Evolutionary conservation across 2,329 filamentous ascomycete genomes (phyloP), one percentile per base, ranked within the genome.

Genomic region (Xylariaceae sp.): DNA sequence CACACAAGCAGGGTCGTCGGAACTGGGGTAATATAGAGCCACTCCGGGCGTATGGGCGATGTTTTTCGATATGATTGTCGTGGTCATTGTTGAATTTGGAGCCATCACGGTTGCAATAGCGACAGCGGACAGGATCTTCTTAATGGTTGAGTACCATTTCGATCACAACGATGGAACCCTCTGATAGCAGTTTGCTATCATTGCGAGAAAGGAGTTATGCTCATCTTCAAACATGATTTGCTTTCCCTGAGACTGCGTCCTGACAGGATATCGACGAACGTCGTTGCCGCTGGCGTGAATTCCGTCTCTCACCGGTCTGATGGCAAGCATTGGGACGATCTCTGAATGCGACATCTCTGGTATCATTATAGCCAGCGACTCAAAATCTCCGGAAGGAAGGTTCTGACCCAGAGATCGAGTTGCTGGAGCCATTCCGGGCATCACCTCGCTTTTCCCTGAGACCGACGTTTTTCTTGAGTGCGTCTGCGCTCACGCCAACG

Each of bases 271-370:
- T 42, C 8, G 37, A 13, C 8, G 37, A 42, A 11, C 1, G 48
- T 34, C 3, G 34, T 39, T 5, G 57, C 52, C 6, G 57, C 56
- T 1, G 34, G 44, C 9, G 34, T 59, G 3, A 56, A 59, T 18
- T 48, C 48, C 4, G 47, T 17, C 30, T 53, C 52, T 59, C 30
- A 9, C n/a, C 2, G 53, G 44, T 1, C 2, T 8, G 2, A 42
- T 45, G 17, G 44, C 45, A 23, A 45, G 18, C 1, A 30, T 39
- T 0, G 56, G 56, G 2, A 7, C 11, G 1, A 35, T 11, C 0
- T 44, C 18, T 0, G 51, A 45, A 1, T 44, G 44, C n/a, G 56
- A 58, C 35, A 51, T 49, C 4, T 30, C 51, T 3, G 56, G 56
- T 2, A 54, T 39, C 5, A 47, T 55, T 1, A 34, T 49, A 2